These are phyloP conservation scores for Clarireedia paspali DNA, from an alignment of 2,329 filamentous ascomycete species.

Conservation along the genomic window DNA sequence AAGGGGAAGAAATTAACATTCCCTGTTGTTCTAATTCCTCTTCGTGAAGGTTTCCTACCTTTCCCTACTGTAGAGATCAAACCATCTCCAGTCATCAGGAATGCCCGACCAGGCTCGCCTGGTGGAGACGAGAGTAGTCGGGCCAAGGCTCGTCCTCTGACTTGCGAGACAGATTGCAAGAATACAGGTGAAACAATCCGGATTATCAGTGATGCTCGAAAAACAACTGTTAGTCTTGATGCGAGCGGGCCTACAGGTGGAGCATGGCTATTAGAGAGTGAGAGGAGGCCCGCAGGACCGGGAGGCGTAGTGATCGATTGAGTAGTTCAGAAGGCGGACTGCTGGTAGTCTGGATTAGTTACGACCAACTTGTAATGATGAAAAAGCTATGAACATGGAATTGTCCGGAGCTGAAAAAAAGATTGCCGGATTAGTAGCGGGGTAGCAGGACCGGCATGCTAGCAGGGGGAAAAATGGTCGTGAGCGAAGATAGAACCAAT, in stretches of 20 bases:
- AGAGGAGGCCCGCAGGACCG: constrained; percentile 29
- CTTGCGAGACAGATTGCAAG: constrained; percentile 71
- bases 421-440: background rate
- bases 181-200: constrained; percentile 71
- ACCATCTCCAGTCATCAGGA: constrained; percentile 38
- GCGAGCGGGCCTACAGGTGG: constrained; percentile 57
- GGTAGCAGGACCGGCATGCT: no score
- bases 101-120: constrained; percentile 12
- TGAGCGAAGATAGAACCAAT: background rate
- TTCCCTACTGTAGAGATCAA: constrained; percentile 75
- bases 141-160: constrained; percentile 31
- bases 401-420: background rate
- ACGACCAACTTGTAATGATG: no score
- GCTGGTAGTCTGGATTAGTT: background rate
- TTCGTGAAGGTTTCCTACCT: constrained; percentile 69
- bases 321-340: background rate
- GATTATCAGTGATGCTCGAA: constrained; percentile 62
- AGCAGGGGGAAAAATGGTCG: background rate
- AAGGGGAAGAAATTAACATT: constrained; percentile 42
- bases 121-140: constrained; percentile 15
- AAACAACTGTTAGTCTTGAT: constrained; percentile 67
- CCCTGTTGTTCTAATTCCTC: constrained; percentile 69
- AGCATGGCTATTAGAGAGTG: constrained; percentile 58
- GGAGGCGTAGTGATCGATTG: constrained; percentile 11
- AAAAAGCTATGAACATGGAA: background rate